Conservation (phyloP, 768 basidiomycete species). For the Collybia mongolica region DNA sequence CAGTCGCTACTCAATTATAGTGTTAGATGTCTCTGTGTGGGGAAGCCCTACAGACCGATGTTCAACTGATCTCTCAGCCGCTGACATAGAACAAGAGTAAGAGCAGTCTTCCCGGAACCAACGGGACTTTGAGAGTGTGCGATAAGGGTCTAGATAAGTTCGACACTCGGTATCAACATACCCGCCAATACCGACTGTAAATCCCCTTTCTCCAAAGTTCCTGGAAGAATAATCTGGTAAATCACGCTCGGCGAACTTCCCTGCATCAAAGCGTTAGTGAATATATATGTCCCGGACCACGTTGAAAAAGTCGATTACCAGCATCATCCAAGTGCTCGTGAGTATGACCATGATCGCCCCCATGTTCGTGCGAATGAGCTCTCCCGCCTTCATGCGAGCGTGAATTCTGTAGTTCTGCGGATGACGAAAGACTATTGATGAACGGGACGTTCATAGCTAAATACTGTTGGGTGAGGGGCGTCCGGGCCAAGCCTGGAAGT, state of each 20-base stretch:
- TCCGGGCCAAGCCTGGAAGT: too few relatives aligned
- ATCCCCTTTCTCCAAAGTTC: slow-evolving; percentile 91
- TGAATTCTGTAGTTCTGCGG: slow-evolving; percentile 26
- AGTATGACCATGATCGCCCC: slow-evolving; percentile 80
- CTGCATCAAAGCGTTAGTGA: slow-evolving; percentile 35
- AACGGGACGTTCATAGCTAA: slow-evolving; percentile 64
- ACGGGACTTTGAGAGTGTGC: slow-evolving; percentile 63
- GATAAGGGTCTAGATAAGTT: slow-evolving; percentile 1
- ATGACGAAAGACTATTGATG: slow-evolving; percentile 60
- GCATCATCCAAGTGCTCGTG: slow-evolving; percentile 92
- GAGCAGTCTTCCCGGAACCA: slow-evolving; percentile 96
- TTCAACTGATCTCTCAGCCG: slow-evolving; percentile 81
- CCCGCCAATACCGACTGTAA: slow-evolving; percentile 99
- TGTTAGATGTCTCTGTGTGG: background rate
- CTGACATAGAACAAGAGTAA: slow-evolving; percentile 88
- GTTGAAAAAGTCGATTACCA: slow-evolving; percentile 41
- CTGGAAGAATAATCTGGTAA: slow-evolving; percentile 82
- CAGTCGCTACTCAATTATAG: slow-evolving; percentile 59
- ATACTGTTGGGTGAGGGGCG: too few relatives aligned
- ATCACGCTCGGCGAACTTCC: slow-evolving; percentile 90
- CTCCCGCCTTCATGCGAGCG: slow-evolving; percentile 74
- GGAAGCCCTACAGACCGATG: slow-evolving; percentile 60
- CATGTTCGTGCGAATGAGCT: slow-evolving; percentile 91
- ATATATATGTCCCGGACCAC: background rate
- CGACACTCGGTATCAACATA: slow-evolving; percentile 30